Conservation (phyloP, 805 yeast species). For the Saccharomycopsis capsularis region DNA sequence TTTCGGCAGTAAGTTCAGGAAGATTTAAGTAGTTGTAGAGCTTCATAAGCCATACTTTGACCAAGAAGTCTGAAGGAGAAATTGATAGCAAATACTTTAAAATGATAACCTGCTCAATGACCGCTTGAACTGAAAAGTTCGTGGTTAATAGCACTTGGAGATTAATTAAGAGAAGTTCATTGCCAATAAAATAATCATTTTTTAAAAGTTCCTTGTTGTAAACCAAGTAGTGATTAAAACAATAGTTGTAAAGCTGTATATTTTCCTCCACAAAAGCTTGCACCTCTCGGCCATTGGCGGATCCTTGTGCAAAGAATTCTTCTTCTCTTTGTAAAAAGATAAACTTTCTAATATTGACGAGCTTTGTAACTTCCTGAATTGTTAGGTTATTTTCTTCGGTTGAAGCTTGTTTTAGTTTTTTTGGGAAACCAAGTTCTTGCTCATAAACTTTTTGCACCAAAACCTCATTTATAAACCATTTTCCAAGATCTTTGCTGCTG, state of each 20-base stretch:
- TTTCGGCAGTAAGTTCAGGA: not conserved
- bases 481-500: not conserved
- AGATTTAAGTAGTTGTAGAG: constrained; percentile 16
- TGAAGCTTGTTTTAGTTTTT: constrained; percentile 23
- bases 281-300: not conserved
- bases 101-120: constrained; percentile 9
- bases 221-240: constrained; percentile 31
- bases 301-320: constrained; percentile 20
- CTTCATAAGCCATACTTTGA: constrained; percentile 20
- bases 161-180: constrained; percentile 56
- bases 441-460: not conserved
- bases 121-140: constrained; percentile 24
- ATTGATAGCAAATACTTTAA: constrained; percentile 2
- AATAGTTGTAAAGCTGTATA: constrained; percentile 33
- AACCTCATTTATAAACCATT: constrained; percentile 15
- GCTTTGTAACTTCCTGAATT: constrained; percentile 24
- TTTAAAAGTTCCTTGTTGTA: constrained; percentile 29
- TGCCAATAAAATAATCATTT: constrained; percentile 60
- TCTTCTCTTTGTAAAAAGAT: constrained; percentile 29
- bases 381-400: constrained; percentile 28
- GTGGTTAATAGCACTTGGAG: constrained; percentile 32
- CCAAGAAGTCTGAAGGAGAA: constrained; percentile 17
- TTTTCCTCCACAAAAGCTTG: constrained; percentile 29
- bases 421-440: constrained; percentile 1
- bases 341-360: constrained; percentile 45